Base-by-base conservation (phyloP, 2,329 filamentous ascomycete genomes). In the Venturia nashicola region DNA sequence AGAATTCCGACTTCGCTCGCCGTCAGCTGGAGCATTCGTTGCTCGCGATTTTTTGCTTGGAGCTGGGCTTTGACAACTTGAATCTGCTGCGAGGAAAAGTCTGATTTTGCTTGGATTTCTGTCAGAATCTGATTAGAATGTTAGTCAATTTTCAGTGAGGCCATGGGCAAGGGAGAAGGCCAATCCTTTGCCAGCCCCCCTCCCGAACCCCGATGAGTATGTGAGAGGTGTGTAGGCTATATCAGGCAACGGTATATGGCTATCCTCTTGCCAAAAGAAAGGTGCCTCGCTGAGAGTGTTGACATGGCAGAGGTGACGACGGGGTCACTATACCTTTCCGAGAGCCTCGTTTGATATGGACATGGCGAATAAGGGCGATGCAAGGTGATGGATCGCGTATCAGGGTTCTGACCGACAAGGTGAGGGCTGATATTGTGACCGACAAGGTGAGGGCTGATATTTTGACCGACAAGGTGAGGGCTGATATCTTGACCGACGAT, bases 291-390 rank as follows among this genome's bases (percentile, higher is more conserved):
- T 23, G 20, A 23, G 46, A 23, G 27, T 27, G 27, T 27, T 27
- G 27, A 27, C 27, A 27, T 9, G n/a, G 8, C 20, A 12, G 5
- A 51, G 20, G 11, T 23, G 23, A 32, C 23, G 39, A 48, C 6
- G 43, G 61, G 32, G 8, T 39, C 43, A 42, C 59, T 76, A 66
- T 73, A 93, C 93, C 87, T 97, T 96, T 75, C 96, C 90, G 68
- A 97, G 80, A 65, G 92, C 91, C 78, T 96, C 90, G 72, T 95
- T 96, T 63, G 92, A 88, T 70, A 97, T 94, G 63, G 93, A 90
- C 93, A 97, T 97, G 61, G 83, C 63, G 62, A 23, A 14, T 6
- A n/a, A 48, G 71, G 46, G 46, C 27, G 9, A n/a, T 23, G n/a
- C n/a, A 5, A 23, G 46, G 23, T 39, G 36, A 55, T 34, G 48